These are phyloP conservation scores for Leishmania tarentolae DNA, from an alignment of 208 protist genomes.

Conservation along the genomic window DNA sequence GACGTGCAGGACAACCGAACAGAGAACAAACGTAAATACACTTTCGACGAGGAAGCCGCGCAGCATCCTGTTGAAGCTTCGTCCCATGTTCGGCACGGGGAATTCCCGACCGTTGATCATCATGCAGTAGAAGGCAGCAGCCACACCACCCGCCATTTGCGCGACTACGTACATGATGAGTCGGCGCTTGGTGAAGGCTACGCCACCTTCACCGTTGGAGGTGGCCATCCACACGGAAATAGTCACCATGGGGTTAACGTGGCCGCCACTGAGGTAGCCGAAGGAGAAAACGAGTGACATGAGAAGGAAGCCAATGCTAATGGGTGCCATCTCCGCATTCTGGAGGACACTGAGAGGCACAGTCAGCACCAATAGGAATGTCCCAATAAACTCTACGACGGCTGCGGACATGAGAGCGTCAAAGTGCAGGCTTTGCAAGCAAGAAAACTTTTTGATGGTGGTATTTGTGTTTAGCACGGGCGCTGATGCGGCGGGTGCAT, in stretches of 20 bases:
- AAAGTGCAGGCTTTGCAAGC: constrained; percentile 55
- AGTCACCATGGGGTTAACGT: constrained; percentile 86
- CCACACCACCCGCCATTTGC: constrained; percentile 66
- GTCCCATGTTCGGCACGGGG: constrained; percentile 66
- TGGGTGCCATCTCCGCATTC: constrained; percentile 69
- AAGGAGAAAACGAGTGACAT: constrained; percentile 83
- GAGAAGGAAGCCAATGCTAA: constrained; percentile 77
- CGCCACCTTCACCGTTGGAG: constrained; percentile 33
- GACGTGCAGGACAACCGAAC: constrained; percentile 80
- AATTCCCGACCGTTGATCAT: constrained; percentile 67
- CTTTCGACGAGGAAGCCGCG: constrained; percentile 78
- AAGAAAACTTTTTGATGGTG: constrained; percentile 49
- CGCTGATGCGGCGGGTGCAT: not conserved
- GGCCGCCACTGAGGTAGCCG: constrained; percentile 80
- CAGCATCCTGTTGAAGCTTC: constrained; percentile 60
- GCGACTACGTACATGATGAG: constrained; percentile 73
- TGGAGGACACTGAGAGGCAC: constrained; percentile 63
- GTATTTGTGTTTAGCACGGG: constrained; percentile 33
- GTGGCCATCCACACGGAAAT: constrained; percentile 76
- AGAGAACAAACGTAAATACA: constrained; percentile 82
- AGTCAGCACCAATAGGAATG: constrained; percentile 79
- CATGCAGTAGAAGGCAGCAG: constrained; percentile 67
- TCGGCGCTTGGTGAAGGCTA: constrained; percentile 55
- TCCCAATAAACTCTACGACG: constrained; percentile 82
- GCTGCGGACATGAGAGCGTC: constrained; percentile 66